phyloP scores from a whole-genome alignment of 805 yeast genomes.

The Cyberlindnera japonica region DNA sequence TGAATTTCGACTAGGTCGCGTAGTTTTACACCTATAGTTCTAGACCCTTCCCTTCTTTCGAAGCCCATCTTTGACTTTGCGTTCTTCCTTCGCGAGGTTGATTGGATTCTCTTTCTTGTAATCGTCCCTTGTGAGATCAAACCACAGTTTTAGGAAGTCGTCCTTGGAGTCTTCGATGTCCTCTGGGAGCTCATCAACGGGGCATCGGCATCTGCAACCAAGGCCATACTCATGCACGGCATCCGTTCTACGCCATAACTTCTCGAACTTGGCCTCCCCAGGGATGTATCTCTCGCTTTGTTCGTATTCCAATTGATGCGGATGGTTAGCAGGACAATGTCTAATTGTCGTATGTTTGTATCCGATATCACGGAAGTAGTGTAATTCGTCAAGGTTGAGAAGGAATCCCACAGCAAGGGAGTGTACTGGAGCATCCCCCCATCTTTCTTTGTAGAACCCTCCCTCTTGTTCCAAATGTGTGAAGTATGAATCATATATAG shows the following conservation, averaged over 20 bases:
- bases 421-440: slow-evolving; percentile 98
- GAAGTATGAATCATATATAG: slow-evolving; percentile 64
- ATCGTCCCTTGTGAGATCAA: slow-evolving; percentile 29
- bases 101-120: slow-evolving; percentile 2
- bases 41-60: neutral
- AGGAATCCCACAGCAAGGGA: slow-evolving; percentile 81
- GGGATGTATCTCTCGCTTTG: slow-evolving; percentile 6
- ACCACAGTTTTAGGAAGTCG: slow-evolving; percentile 53
- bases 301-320: slow-evolving; percentile 45
- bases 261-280: slow-evolving; percentile 20
- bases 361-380: slow-evolving; percentile 91
- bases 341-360: slow-evolving; percentile 75
- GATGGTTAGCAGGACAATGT: slow-evolving; percentile 77
- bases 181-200: slow-evolving; percentile 35
- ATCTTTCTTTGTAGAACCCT: slow-evolving; percentile 86
- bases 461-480: slow-evolving; percentile 63
- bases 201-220: slow-evolving; percentile 89
- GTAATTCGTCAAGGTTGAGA: slow-evolving; percentile 64
- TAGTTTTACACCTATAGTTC: neutral
- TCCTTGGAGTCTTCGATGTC: slow-evolving; percentile 57
- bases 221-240: slow-evolving; percentile 43
- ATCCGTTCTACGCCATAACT: slow-evolving; percentile 32
- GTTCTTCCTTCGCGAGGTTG: slow-evolving; percentile 7
- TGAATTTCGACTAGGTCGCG: neutral
- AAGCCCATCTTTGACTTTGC: slow-evolving; percentile 3